Base-by-base conservation (phyloP, 192 early-diverging fungal species). In the Thamnidium elegans region DNA sequence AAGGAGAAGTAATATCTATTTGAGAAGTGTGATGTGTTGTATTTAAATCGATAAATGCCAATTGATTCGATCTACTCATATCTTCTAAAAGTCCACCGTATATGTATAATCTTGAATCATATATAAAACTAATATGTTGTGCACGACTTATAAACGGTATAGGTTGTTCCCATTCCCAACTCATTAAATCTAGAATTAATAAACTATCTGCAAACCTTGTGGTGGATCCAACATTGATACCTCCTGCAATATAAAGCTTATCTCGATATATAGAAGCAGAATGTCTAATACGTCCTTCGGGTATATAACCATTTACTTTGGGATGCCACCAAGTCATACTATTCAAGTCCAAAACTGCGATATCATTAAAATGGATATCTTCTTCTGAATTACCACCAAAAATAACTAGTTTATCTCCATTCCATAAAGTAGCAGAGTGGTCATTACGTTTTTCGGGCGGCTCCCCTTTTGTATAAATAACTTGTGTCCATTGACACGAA, bases 211-310 rank as follows among this genome's bases (percentile, higher is more conserved):
- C 48, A 58, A 68, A 65, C 32, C 30, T 54, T 45, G 63, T 70
- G 26, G 75, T 46, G 7, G 21, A 13, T 20, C 62, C 31, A 65
- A 44, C 50, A 19, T 36, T 30, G n/a, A 67, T 65, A 10, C 82
- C 84, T 13, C 88, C 88, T 42, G 79, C 77, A 8, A 90, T 76
- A 63, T 87, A 90, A 7, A 90, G 72, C 61, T 76, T 89, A 64
- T 86, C 73, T 32, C 86, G 53, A 58, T 84, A 67, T 47, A 87
- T 84, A 1, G 82, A 78, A 0, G 88, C 84, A 9, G 85, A 78
- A 59, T 90, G 88, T 43, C 79, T 80, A 17, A 78, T 70, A 19
- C 87, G 62, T 11, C 80, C 82, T 53, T 52, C 34, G 36, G 87
- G 87, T 17, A 79, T 44, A 63, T 53, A 21, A 0, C 86, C 87